Evolutionary conservation across 2,329 filamentous ascomycete species (phyloP), one percentile per base, ranked within the genome.

Genomic region (Venturia effusa): DNA sequence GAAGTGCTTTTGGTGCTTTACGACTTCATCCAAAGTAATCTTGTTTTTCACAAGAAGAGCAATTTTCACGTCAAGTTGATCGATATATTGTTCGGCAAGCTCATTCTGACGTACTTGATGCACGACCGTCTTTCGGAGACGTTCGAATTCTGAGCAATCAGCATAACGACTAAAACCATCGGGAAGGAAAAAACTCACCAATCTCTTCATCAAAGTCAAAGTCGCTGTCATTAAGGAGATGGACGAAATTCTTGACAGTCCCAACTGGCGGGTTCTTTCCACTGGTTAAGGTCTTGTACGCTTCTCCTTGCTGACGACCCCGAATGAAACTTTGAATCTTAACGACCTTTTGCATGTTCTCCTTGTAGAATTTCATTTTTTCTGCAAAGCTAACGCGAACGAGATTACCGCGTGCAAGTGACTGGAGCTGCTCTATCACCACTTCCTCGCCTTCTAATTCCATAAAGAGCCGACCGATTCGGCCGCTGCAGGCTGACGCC

Each of bases 201-300:
- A 99, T 88, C 74, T 99, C 94, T 74, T 97, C 93, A 72, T 99
- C 96, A 76, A 99, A 99, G 73, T 99, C 94, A 70, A 99, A 96
- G 72, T 97, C 93, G 71, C 92, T 97, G 75, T 99, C 94, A 71
- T 97, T 99, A 64, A 99, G 85, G 43, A 99, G 82, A 74, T 99
- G 94, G 2, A 99, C 92, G 73, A 99, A 99, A 73, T 95, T 95
- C 80, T 97, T 97, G 72, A 99, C 90, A 0, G 95, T 96, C 45
- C 91, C 91, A 65, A 99, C 92, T 0, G 94, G 94, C 30, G 94
- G 94, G 72, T 97, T 97, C 78, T 96, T 97, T 66, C 94, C 95
- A 39, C 87, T 92, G 2, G 92, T 97, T 68, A 99, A 81, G 73
- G 90, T 96, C 83, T 96, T 97, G 81, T 99, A 99, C 1, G 94